Percentiles rank a stretch among this genome's conserved stretches.
phyloP scores from a whole-genome alignment of 192 early-diverging fungal genomes.

The Paraglomus occultum region DNA sequence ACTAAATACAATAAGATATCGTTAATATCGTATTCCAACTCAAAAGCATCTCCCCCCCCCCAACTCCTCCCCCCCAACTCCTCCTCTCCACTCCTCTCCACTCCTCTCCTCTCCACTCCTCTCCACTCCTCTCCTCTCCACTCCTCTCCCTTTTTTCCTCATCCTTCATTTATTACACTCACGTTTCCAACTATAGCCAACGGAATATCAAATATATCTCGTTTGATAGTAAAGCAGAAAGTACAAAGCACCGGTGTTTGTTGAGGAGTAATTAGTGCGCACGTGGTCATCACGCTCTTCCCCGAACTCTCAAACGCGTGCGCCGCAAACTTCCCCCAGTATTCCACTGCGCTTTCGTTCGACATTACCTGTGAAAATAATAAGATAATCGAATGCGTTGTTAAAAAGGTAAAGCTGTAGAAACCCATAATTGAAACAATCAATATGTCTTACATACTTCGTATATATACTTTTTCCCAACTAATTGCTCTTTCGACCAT shows the following conservation, averaged over 20 bases:
- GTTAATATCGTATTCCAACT: too few relatives aligned
- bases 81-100: too few relatives aligned
- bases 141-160: too few relatives aligned
- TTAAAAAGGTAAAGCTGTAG: too few relatives aligned
- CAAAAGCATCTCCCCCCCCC: too few relatives aligned
- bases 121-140: too few relatives aligned
- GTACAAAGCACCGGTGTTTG: constrained; percentile 80
- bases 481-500: constrained; percentile 82
- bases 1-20: too few relatives aligned
- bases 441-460: constrained; percentile 45
- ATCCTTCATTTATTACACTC: too few relatives aligned
- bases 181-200: constrained; percentile 77
- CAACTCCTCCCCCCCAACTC: too few relatives aligned
- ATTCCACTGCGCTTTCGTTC: constrained; percentile 85
- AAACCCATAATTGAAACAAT: neutral
- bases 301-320: constrained; percentile 94
- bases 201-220: constrained; percentile 95
- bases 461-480: constrained; percentile 80
- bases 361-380: constrained; percentile 75
- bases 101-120: too few relatives aligned
- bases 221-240: constrained; percentile 95
- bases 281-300: constrained; percentile 85
- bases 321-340: constrained; percentile 92
- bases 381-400: neutral
- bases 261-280: constrained; percentile 74